A percentile compares a stretch with the other conserved stretches of the same genome.
Evolutionary conservation across 805 yeast species (phyloP).

Genomic region (Suhomyces kilbournensis): DNA sequence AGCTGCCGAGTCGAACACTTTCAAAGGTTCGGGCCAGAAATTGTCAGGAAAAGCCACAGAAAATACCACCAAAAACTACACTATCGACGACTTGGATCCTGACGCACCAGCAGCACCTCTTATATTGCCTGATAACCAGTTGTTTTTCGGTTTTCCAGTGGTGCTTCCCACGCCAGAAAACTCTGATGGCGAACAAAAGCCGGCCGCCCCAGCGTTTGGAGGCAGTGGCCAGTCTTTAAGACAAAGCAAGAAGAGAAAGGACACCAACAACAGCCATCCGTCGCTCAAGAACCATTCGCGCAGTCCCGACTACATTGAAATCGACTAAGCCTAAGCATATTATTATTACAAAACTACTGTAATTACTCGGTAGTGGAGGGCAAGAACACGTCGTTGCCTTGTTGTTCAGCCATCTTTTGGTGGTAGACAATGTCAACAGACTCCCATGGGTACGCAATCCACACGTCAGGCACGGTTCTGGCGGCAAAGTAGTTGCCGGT

Average conservation of each 20-base stretch:
- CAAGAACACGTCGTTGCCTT: slow-evolving; percentile 63
- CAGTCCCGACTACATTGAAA: slow-evolving; percentile 78
- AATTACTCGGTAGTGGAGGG: slow-evolving; percentile 26
- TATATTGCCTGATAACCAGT: slow-evolving; percentile 74
- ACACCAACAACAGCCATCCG: slow-evolving; percentile 44
- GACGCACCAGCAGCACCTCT: slow-evolving; percentile 71
- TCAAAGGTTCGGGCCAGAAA: slow-evolving; percentile 65
- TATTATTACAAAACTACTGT: not conserved
- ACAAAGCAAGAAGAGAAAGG: slow-evolving; percentile 67
- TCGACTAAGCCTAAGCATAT: slow-evolving; percentile 48
- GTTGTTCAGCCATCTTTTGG: slow-evolving; percentile 66
- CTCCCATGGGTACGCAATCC: slow-evolving; percentile 92
- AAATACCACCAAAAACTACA: slow-evolving; percentile 21
- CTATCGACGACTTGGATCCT: slow-evolving; percentile 46
- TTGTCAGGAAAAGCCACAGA: slow-evolving; percentile 57
- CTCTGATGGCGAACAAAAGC: slow-evolving; percentile 21
- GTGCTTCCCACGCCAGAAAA: slow-evolving; percentile 39
- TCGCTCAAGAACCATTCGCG: slow-evolving; percentile 61
- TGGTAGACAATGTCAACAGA: slow-evolving; percentile 71
- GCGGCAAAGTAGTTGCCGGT: slow-evolving; percentile 69
- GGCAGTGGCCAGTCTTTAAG: slow-evolving; percentile 81
- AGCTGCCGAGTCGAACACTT: slow-evolving; percentile 32
- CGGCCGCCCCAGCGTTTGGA: slow-evolving; percentile 31
- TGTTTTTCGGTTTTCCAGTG: slow-evolving; percentile 91
- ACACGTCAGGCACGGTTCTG: slow-evolving; percentile 68